Base-by-base conservation (phyloP, 306 rosid genomes). In the Hippophae tibetana region DNA sequence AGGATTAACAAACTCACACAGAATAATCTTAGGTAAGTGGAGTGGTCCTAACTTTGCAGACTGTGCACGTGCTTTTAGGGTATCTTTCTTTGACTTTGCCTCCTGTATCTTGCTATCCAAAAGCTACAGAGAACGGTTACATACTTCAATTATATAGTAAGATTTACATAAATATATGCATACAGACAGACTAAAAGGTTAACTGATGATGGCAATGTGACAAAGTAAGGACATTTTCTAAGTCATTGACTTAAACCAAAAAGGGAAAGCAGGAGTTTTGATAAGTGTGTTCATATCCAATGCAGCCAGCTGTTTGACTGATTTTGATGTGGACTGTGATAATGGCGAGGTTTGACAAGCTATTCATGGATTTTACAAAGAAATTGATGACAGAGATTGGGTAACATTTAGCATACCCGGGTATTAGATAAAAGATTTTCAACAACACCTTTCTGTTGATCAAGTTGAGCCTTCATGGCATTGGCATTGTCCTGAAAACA, bases 41-140 rank as follows among this genome's bases (percentile, higher is more conserved):
- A 23, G 27, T 43, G 69, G 51, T 48, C 81, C 94, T 58, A 72
- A 89, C 97, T 84, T 89, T 69, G 95, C 94, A 73, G 97, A 84
- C 68, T 89, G 95, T 68, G 95, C 97, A 69, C 97, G 86, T 13
- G 94, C 95, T 86, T 89, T 86, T 52, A 89, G 84, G 27, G 95
- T 89, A 76, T 89, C 97, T 82, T 89, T 86, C 79, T 89, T 89
- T 0, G 95, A 89, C 77, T 84, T 84, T 38, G 95, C 97, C 79
- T 89, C 97, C 62, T 84, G 93, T 69, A 89, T 89, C 77, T 89
- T 89, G 81, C 89, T 89, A 81, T 89, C 97, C 77, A 89, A 74
- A 67, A 89, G 93, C 97, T 89, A 68, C 80, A 76, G 18, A 58
- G 58, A 75, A 69, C 3, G 13, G 14, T 66, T 14, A 46, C 50